Evolutionary conservation across 192 early-diverging fungal species (phyloP).

Genomic region (Podochytrium sp.): DNA sequence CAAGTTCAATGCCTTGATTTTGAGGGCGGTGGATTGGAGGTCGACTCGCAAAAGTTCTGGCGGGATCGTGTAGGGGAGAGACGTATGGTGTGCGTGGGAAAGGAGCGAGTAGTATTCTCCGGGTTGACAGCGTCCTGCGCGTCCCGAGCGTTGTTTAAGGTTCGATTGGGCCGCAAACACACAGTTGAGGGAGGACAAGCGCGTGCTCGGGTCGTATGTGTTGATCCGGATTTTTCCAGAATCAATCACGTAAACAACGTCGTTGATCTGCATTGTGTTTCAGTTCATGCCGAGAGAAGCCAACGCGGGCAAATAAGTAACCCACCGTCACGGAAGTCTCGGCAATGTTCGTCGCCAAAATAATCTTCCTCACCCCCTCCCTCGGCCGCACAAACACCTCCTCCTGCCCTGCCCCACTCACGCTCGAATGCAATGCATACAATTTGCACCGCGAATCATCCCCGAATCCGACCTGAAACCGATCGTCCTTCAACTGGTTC

Average conservation of each 20-base stretch:
- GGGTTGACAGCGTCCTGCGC: slow-evolving; percentile 81
- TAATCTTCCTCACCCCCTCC: slow-evolving; percentile 68
- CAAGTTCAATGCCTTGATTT: slow-evolving; percentile 67
- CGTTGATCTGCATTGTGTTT: slow-evolving; percentile 60
- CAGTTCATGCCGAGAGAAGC: slow-evolving; percentile 64
- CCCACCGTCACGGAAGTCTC: slow-evolving; percentile 81
- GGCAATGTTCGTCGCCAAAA: slow-evolving; percentile 81
- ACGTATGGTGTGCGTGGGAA: slow-evolving; percentile 45
- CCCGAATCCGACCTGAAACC: slow-evolving; percentile 56
- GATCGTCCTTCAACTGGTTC: slow-evolving; percentile 51
- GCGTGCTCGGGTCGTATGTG: slow-evolving; percentile 52
- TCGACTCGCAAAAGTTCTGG: slow-evolving; percentile 85
- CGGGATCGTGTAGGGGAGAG: slow-evolving; percentile 39
- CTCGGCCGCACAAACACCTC: slow-evolving; percentile 69
- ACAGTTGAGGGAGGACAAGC: slow-evolving; percentile 45
- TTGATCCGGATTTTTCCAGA: slow-evolving; percentile 73
- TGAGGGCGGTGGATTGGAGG: slow-evolving; percentile 77
- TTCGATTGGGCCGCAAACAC: slow-evolving; percentile 49
- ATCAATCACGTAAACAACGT: slow-evolving; percentile 80
- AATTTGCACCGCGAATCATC: slow-evolving; percentile 35
- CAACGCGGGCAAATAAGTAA: slow-evolving; percentile 4
- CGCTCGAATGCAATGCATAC: slow-evolving; percentile 66
- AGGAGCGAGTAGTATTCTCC: slow-evolving; percentile 59
- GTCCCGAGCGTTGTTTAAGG: slow-evolving; percentile 72
- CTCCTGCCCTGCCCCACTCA: slow-evolving; percentile 71